Evolutionary conservation across 805 yeast genomes (phyloP), one percentile per base, ranked within the genome.

Genomic region (Blastobotrys terrestris): DNA sequence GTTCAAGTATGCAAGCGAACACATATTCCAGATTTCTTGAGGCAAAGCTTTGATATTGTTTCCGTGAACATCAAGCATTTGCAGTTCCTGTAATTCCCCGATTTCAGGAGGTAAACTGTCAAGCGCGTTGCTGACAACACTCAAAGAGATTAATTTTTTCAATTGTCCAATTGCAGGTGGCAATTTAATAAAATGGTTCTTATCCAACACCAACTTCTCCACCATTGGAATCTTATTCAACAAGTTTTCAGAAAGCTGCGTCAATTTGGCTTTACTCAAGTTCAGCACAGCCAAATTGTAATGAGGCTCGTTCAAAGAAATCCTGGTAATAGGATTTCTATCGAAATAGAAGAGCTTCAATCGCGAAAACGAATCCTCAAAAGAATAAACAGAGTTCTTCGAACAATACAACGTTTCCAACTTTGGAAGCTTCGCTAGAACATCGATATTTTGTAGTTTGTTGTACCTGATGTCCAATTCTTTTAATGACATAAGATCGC

Each of bases 381-480:
- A 85, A 14, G 79, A 78, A 0, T 95, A 81, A 13, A 90, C 83
- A 55, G 78, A 78, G 65, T 89, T 89, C 65, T 87, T 87, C 1
- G 92, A 78, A 6, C 88, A 80, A 60, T 82, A 81, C 20, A 86
- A 70, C n/a, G 82, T 83, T 64, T 86, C 92, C 55, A 89, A 70
- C 52, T 77, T 79, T 2, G 85, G 81, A 49, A 84, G 69, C 14
- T 72, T 63, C 5, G 83, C 79, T 15, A 85, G 73, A 1, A 79
- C 73, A 55, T 81, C 85, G 20, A 81, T 75, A 50, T 78, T 77
- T n/a, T 64, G 63, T 39, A 74, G 58, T 26, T 54, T 52, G 65
- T 92, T 91, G 67, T 83, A 86, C 48, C 94, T 76, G 19, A 90
- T 71, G 68, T 92, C 96, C 57, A 91, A 73, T 50, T 87, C 79